These are phyloP conservation scores for Coniella lustricola DNA, from an alignment of 2,329 filamentous ascomycete genomes.

Conservation along the genomic window DNA sequence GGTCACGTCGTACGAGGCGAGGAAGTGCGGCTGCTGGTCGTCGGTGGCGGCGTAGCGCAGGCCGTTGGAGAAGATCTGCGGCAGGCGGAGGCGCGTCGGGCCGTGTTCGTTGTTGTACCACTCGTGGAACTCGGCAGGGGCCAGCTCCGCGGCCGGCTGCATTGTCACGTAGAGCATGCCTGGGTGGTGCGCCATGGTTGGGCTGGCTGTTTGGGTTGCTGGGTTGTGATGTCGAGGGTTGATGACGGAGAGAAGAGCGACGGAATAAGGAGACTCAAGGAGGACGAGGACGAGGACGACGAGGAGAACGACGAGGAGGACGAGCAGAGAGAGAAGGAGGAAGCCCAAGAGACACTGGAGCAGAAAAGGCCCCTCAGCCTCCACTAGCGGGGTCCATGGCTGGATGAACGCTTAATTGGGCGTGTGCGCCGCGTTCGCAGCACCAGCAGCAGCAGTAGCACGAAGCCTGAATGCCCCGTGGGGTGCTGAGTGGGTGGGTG, in stretches of 20 bases:
- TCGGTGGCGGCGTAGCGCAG: constrained; percentile 71
- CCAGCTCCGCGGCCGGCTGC: constrained; percentile 63
- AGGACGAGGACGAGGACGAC: neutral
- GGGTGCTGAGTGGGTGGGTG: neutral
- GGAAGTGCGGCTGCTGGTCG: constrained; percentile 56
- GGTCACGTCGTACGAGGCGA: constrained; percentile 76
- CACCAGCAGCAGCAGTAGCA: no score
- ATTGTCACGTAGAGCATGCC: constrained; percentile 83
- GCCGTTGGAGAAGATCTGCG: constrained; percentile 67
- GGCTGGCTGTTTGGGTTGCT: no score
- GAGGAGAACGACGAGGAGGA: neutral
- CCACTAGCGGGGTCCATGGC: no score
- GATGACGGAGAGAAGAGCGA: no score
- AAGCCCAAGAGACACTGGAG: no score
- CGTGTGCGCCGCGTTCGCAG: no score
- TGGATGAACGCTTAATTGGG: no score
- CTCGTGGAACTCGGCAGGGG: constrained; percentile 70
- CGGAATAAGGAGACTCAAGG: neutral
- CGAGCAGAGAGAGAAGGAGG: neutral
- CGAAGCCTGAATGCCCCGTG: neutral
- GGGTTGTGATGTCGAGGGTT: neutral
- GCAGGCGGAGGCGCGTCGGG: constrained; percentile 68
- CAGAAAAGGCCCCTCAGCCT: no score
- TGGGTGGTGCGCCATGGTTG: constrained; percentile 30
- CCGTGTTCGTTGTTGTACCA: constrained; percentile 96